These are phyloP conservation scores for Boletellus ananas DNA, from an alignment of 768 basidiomycete species.

Conservation along the genomic window DNA sequence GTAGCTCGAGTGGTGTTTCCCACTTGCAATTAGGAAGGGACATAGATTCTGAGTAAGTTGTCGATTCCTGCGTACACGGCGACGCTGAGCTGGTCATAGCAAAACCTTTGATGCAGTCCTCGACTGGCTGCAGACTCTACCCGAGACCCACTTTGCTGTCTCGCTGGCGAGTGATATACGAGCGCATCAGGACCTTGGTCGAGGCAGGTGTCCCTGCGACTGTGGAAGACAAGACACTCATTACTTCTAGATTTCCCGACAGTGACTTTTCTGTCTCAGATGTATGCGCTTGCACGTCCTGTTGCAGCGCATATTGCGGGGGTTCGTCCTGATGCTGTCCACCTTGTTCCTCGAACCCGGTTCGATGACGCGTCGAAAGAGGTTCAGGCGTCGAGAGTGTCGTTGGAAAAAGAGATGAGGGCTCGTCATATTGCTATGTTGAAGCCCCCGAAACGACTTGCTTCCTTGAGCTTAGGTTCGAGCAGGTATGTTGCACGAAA, in stretches of 20 bases:
- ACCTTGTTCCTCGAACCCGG: constrained; percentile 14
- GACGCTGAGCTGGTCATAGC: constrained; percentile 13
- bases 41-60: constrained; percentile 40
- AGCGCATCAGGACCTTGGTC: constrained; percentile 25
- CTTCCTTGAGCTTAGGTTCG: constrained; percentile 31
- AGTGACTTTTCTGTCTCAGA: constrained; percentile 45
- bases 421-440: constrained; percentile 38
- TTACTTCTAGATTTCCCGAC: constrained; percentile 31
- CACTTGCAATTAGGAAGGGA: constrained; percentile 32
- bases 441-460: constrained; percentile 46
- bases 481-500: constrained; percentile 35
- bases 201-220: constrained; percentile 15
- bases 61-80: background rate
- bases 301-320: constrained; percentile 23
- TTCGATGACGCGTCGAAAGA: constrained; percentile 30
- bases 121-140: constrained; percentile 24
- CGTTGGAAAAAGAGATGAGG: constrained; percentile 37
- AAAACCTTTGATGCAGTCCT: constrained; percentile 24
- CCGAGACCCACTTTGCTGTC: constrained; percentile 10
- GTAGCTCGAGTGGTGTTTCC: constrained; percentile 29
- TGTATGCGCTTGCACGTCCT: constrained; percentile 40
- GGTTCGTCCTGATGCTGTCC: constrained; percentile 3
- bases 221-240: background rate
- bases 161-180: constrained; percentile 23
- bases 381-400: constrained; percentile 30